Conservation (phyloP, 2,329 filamentous ascomycete genomes). For the Fusarium multiceps region DNA sequence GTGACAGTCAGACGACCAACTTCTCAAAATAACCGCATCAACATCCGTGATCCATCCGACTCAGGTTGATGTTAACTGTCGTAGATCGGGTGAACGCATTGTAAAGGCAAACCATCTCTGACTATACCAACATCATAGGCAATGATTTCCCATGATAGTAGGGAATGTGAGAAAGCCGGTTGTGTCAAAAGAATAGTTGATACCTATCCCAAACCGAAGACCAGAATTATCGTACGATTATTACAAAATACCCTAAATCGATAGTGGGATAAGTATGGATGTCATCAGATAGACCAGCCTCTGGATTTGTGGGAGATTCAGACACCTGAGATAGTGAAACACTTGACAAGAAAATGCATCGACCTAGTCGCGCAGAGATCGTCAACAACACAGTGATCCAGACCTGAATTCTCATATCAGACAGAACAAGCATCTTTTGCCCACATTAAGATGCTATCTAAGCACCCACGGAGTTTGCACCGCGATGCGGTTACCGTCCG, state of each 20-base stretch:
- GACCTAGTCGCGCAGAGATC: background rate
- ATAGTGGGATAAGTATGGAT: background rate
- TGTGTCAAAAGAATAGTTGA: constrained; percentile 2
- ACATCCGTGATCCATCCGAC: background rate
- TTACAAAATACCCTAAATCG: background rate
- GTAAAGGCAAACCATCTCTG: background rate
- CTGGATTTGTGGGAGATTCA: background rate
- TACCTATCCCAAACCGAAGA: background rate
- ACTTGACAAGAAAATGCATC: background rate
- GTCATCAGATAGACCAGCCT: background rate
- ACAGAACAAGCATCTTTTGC: background rate
- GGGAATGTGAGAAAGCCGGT: background rate
- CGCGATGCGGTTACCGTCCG: background rate
- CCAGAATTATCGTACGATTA: constrained; percentile 7
- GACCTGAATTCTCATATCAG: background rate
- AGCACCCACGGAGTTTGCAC: background rate
- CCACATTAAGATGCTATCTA: background rate
- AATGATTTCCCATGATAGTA: background rate
- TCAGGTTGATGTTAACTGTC: background rate
- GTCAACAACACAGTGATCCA: background rate
- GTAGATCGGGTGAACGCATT: background rate
- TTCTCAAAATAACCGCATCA: background rate
- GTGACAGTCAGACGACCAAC: background rate
- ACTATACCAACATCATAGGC: background rate
- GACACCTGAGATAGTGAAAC: background rate